Evolutionary conservation across 192 early-diverging fungal species (phyloP), one percentile per base, ranked within the genome.

Genomic region (Cladochytrium replicatum): DNA sequence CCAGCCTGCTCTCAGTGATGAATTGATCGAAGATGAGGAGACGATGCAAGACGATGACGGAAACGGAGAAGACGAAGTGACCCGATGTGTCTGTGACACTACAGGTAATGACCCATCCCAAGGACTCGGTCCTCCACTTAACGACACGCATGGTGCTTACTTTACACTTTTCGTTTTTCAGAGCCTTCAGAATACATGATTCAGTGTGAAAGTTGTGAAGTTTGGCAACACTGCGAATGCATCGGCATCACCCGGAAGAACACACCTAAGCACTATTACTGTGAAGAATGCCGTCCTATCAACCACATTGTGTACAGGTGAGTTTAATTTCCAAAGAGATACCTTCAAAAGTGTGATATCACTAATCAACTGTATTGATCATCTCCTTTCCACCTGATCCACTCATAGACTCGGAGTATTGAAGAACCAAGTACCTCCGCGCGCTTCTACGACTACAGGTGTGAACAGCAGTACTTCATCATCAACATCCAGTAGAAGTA

Each of bases 201-300:
- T 27, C 88, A 95, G 61, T 95, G 92, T 68, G 92, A 95, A 54
- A 72, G 77, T 4, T 95, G 92, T 68, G 71, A 82, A 41, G 86
- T 90, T 3, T 95, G 92, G 92, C 92, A 95, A 63, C 92, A 95
- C 58, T 84, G 84, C 43, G 77, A 84, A n/a, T 95, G 92, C 66
- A 83, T 95, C 58, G 83, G 84, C 43, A 59, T 95, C 42, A 73
- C 72, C 46, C 76, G 80, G 43, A 69, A 80, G 37, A 80, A 85
- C 19, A 79, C 87, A 31, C 88, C 88, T 8, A 87, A 91, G 49
- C 78, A 90, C 48, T 95, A 95, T 64, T 95, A 84, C 43, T 95
- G 92, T 67, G 90, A 95, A 48, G 75, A 80, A 32, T 95, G 92
- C 62, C 74, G 69, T 7, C 89, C 91, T n/a, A 70, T 79, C 43